Evolutionary conservation across 306 rosid species (phyloP), one percentile per base, ranked within the genome.

Genomic region (Prinsepia uniflora): DNA sequence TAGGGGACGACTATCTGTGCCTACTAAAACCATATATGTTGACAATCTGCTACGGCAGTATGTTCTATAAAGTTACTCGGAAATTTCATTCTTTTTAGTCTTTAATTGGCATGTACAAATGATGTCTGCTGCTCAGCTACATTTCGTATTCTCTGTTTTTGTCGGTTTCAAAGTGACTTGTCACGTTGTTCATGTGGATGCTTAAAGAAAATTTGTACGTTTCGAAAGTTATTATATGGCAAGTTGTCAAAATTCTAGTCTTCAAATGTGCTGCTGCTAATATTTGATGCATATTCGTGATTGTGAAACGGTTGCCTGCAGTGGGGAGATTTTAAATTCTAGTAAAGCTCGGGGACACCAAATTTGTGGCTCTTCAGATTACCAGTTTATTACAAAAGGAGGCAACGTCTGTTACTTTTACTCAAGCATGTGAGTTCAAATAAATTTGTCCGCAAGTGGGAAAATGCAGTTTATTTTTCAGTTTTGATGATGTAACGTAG

Each of bases 81-180:
- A 14, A 73, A 77, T 56, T 78, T 67, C 57, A 81, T 81, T 81
- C 81, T 81, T 81, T 77, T 68, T 75, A 74, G 79, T 60, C 53
- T 58, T 20, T 48, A 65, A 77, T 49, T 63, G 69, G 73, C 68
- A 52, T 81, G 79, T 77, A 77, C 82, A 81, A 81, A 81, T 63
- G 84, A 68, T 73, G 40, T 72, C 62, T 4, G 72, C 47, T 48
- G 30, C 65, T 58, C 60, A 43, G 65, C 60, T 39, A 42, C 65
- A 39, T 54, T 65, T 60, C 66, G 19, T 63, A 7, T 45, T 62
- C 19, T 11, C 39, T 40, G 65, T 71, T 71, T 44, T 24, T 56
- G 63, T 75, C 60, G 20, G 64, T 73, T 68, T 62, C 52, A 67
- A 67, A 45, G 19, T 40, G 76, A 71, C 47, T 72, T 19, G 5